These are phyloP conservation scores for Nakaseomyces bracarensis DNA, from an alignment of 1,139 yeast genomes.

Conservation along the genomic window DNA sequence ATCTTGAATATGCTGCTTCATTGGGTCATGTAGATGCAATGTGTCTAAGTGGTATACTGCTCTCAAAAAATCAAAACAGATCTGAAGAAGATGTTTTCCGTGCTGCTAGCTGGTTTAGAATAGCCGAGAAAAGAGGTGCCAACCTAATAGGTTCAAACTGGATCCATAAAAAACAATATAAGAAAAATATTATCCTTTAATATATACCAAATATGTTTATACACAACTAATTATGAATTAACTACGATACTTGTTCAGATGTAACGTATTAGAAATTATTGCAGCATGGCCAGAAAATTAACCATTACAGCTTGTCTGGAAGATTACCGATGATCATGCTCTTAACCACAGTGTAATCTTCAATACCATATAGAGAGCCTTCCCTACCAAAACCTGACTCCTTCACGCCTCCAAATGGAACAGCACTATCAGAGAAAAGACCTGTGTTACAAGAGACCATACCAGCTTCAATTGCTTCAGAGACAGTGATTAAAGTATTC, in stretches of 20 bases:
- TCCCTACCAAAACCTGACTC: slow-evolving; percentile 80
- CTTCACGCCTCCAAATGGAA: slow-evolving; percentile 77
- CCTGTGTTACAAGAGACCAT: slow-evolving; percentile 80
- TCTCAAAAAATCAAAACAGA: slow-evolving; percentile 51
- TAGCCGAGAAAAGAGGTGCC: slow-evolving; percentile 59
- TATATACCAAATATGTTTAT: no score
- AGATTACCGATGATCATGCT: slow-evolving; percentile 44
- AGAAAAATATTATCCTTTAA: not conserved
- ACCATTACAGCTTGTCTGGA: slow-evolving; percentile 10
- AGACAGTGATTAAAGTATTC: slow-evolving; percentile 52
- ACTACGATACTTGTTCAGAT: no score
- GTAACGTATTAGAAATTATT: not conserved
- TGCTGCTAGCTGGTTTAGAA: slow-evolving; percentile 67
- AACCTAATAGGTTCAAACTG: slow-evolving; percentile 64
- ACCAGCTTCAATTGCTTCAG: slow-evolving; percentile 69
- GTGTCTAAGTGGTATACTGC: slow-evolving; percentile 63
- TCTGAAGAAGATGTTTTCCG: slow-evolving; percentile 50
- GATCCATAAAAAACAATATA: slow-evolving; percentile 69
- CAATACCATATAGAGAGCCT: slow-evolving; percentile 68
- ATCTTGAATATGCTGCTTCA: slow-evolving; percentile 58
- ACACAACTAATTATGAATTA: no score
- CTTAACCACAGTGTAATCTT: slow-evolving; percentile 62
- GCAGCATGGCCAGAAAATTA: not conserved
- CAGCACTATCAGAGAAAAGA: slow-evolving; percentile 56
- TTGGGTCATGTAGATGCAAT: slow-evolving; percentile 65